phyloP scores from a whole-genome alignment of 208 protist genomes.

The Leishmania mexicana region DNA sequence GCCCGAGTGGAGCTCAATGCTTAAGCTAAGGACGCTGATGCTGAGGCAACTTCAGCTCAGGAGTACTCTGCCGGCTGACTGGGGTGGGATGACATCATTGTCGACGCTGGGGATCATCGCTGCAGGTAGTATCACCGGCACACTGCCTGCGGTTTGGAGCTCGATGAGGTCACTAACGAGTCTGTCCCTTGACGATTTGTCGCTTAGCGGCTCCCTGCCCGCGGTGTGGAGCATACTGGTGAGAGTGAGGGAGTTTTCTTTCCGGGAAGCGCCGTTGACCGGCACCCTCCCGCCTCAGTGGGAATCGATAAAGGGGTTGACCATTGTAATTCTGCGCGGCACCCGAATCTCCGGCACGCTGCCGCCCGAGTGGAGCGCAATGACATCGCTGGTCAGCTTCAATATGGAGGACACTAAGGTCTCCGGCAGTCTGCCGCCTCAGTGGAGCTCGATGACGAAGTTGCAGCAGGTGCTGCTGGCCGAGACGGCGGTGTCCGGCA shows the following conservation, averaged over 20 bases:
- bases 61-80: not conserved
- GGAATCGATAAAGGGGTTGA: not conserved
- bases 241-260: not conserved
- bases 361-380: constrained; percentile 5
- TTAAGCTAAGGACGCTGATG: not conserved
- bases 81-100: constrained; percentile 5
- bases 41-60: not conserved
- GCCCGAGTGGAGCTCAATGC: not conserved
- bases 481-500: too few species aligned
- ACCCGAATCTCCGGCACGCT: not conserved
- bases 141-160: constrained; percentile 1
- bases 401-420: not conserved
- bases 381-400: not conserved
- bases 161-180: not conserved
- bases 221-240: constrained; percentile 2
- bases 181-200: not conserved
- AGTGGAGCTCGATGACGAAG: too few species aligned
- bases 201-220: constrained; percentile 7
- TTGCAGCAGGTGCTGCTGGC: too few species aligned
- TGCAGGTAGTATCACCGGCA: not conserved
- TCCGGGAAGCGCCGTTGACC: not conserved
- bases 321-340: not conserved
- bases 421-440: not conserved
- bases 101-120: not conserved
- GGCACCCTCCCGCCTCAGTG: constrained; percentile 9